Percentiles rank a stretch among this genome's conserved stretches.
Evolutionary conservation across 176 grass and related monocot genomes (phyloP).

Genomic region (Triticum urartu): DNA sequence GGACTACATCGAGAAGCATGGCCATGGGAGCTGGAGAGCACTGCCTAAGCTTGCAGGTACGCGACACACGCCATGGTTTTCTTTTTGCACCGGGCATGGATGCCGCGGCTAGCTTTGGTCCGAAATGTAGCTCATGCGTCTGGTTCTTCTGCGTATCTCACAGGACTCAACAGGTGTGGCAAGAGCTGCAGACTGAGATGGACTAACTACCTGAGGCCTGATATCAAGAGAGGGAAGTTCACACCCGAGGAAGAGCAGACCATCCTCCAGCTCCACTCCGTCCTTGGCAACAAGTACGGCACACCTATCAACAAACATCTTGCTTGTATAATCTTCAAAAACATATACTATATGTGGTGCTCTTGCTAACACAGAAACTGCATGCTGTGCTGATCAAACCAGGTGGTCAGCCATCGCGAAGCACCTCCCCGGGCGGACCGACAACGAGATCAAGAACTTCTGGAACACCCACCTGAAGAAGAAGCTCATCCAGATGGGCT

Average conservation of each 20-base stretch:
- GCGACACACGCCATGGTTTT: background rate
- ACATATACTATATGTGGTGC: background rate
- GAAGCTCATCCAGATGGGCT: conserved; percentile 96
- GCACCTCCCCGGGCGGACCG: conserved; percentile 65
- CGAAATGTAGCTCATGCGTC: conserved; percentile 29
- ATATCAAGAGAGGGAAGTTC: conserved; percentile 98
- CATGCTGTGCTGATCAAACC: conserved; percentile 24
- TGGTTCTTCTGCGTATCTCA: background rate
- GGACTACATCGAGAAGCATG: conserved; percentile 69
- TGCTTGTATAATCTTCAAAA: background rate
- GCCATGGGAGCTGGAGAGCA: conserved; percentile 92
- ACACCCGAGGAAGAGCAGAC: conserved; percentile 77
- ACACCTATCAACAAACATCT: background rate
- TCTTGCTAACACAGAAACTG: conserved; percentile 25
- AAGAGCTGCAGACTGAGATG: conserved; percentile 98
- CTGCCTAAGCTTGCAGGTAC: conserved; percentile 90
- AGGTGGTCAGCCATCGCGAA: conserved; percentile 95
- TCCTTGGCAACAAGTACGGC: conserved; percentile 91
- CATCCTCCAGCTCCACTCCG: conserved; percentile 82
- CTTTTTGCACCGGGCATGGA: no score
- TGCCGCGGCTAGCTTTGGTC: background rate
- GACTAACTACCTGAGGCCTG: conserved; percentile 93
- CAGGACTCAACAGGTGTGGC: conserved; percentile 93
- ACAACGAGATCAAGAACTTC: conserved; percentile 99
- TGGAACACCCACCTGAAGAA: conserved; percentile 99